A percentile compares a stretch with the other conserved stretches of the same genome.
phyloP scores from a whole-genome alignment of 805 yeast species.

The Saccharomycopsis fibuligera region DNA sequence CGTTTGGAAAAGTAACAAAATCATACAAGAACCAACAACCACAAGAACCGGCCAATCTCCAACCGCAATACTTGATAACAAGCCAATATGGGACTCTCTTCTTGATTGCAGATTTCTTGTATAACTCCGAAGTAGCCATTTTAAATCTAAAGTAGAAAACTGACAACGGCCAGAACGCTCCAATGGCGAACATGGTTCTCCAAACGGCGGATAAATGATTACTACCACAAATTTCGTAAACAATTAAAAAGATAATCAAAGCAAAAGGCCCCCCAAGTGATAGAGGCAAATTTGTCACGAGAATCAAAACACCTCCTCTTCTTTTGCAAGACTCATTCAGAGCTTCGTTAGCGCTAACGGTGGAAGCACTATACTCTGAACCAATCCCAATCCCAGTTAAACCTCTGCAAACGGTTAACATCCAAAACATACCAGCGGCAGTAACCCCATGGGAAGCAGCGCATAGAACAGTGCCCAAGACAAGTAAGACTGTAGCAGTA shows the following conservation, averaged over 20 bases:
- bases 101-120: conserved; percentile 58
- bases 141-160: conserved; percentile 67
- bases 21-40: conserved; percentile 78
- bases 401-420: conserved; percentile 69
- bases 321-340: conserved; percentile 57
- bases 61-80: conserved; percentile 63
- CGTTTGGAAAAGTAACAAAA: conserved; percentile 76
- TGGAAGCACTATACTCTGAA: conserved; percentile 68
- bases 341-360: conserved; percentile 65
- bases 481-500: conserved; percentile 53
- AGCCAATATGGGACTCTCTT: conserved; percentile 51
- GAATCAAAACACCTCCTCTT: conserved; percentile 59
- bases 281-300: conserved; percentile 69
- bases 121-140: conserved; percentile 61
- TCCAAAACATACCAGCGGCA: conserved; percentile 62
- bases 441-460: conserved; percentile 66
- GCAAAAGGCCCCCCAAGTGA: conserved; percentile 80
- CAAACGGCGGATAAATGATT: conserved; percentile 47
- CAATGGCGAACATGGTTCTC: conserved; percentile 65
- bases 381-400: conserved; percentile 75
- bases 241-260: conserved; percentile 58
- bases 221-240: conserved; percentile 49
- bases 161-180: conserved; percentile 61
- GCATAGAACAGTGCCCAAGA: conserved; percentile 58
- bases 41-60: conserved; percentile 59